Percentiles rank a stretch among this genome's conserved stretches.
phyloP scores from a whole-genome alignment of 495 filamentous ascomycete species.

The Daldinia decipiens region DNA sequence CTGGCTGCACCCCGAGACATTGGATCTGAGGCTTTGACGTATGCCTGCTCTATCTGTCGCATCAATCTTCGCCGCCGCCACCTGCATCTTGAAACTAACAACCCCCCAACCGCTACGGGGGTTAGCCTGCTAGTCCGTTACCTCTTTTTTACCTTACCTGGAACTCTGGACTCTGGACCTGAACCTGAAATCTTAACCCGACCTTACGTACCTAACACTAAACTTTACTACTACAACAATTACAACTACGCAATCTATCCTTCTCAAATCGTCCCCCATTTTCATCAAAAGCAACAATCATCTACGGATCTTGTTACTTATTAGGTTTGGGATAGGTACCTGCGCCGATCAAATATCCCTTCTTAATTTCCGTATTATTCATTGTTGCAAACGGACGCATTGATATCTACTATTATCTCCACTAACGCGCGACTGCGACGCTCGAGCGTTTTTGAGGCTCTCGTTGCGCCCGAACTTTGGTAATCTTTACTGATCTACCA shows the following conservation, averaged over 20 bases:
- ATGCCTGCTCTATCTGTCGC: slow-evolving; percentile 25
- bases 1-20: slow-evolving; percentile 31
- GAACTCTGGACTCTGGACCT: not conserved
- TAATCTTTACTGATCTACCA: slow-evolving; percentile 42
- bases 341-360: not conserved
- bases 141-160: not conserved
- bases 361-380: slow-evolving; percentile 1
- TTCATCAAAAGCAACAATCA: not conserved
- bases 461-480: slow-evolving; percentile 27
- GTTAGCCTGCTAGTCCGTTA: not conserved
- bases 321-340: not conserved
- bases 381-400: slow-evolving; percentile 4
- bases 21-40: slow-evolving; percentile 39
- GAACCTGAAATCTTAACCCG: slow-evolving; percentile 1
- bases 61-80: slow-evolving; percentile 43
- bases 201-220: not conserved
- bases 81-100: slow-evolving; percentile 34
- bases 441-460: slow-evolving; percentile 7
- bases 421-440: slow-evolving; percentile 15
- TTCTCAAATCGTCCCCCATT: not conserved
- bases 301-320: not conserved
- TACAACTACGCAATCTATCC: not conserved
- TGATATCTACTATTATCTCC: slow-evolving; percentile 12
- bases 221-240: not conserved
- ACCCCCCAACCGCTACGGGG: slow-evolving; percentile 8